Percentiles rank a stretch among this genome's conserved stretches.
phyloP scores from a whole-genome alignment of 2,329 filamentous ascomycete genomes.

The Neocatenulostroma microsporum region DNA sequence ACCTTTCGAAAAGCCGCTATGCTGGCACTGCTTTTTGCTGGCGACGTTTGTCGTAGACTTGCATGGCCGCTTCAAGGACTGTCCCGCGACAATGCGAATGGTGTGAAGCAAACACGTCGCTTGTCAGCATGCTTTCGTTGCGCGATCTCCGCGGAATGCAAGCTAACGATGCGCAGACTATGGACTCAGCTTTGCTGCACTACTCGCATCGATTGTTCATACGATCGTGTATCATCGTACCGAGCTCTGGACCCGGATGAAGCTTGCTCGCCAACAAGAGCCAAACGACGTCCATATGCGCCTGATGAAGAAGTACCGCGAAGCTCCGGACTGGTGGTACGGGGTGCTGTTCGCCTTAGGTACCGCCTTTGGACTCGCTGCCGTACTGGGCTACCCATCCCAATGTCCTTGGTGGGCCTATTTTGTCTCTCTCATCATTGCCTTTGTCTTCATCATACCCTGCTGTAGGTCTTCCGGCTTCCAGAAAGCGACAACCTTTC shows the following conservation, averaged over 20 bases:
- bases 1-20: too few species aligned
- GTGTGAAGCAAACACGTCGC: too few species aligned
- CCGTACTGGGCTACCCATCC: slow-evolving; percentile 53
- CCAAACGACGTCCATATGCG: slow-evolving; percentile 77
- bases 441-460: slow-evolving; percentile 73
- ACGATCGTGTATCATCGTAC: slow-evolving; percentile 77
- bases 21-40: too few species aligned
- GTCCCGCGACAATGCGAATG: too few species aligned
- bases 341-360: slow-evolving; percentile 19
- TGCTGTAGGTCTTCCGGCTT: too few species aligned
- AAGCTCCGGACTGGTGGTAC: slow-evolving; percentile 77
- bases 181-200: slow-evolving; percentile 73
- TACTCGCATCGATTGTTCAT: slow-evolving; percentile 72
- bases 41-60: too few species aligned
- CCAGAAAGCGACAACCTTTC: too few species aligned
- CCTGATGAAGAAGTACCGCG: slow-evolving; percentile 72
- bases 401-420: slow-evolving; percentile 82
- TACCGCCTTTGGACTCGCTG: slow-evolving; percentile 12
- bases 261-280: slow-evolving; percentile 39
- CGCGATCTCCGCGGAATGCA: too few species aligned
- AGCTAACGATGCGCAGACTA: too few species aligned
- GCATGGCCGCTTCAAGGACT: too few species aligned
- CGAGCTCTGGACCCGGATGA: slow-evolving; percentile 73
- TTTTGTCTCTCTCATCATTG: slow-evolving; percentile 67
- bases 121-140: too few species aligned